phyloP scores from a whole-genome alignment of 2,329 filamentous ascomycete genomes.

The Talaromyces sp. region DNA sequence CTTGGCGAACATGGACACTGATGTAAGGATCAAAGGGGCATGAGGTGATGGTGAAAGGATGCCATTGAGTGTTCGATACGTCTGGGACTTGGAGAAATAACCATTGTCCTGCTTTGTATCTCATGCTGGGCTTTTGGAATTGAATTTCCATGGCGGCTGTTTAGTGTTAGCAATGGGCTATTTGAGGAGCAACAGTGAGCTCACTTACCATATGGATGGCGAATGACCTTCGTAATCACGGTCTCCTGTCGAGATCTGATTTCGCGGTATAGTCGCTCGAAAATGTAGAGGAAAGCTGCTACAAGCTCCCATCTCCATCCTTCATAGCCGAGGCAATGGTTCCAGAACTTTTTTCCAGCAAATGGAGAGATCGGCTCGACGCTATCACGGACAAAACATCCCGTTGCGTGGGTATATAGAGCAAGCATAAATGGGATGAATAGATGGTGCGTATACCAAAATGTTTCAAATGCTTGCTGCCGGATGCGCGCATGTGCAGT shows the following conservation, averaged over 20 bases:
- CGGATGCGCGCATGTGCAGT: constrained; percentile 91
- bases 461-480: constrained; percentile 96
- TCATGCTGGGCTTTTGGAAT: constrained; percentile 94
- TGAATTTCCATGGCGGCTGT: constrained; percentile 93
- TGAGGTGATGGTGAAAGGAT: constrained; percentile 98
- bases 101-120: constrained; percentile 98
- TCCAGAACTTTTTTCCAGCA: constrained; percentile 79
- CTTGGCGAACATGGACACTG: constrained; percentile 91
- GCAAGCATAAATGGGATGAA: constrained; percentile 93
- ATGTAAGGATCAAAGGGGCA: constrained; percentile 96
- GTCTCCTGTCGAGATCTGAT: constrained; percentile 81
- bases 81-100: constrained; percentile 92
- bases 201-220: constrained; percentile 83
- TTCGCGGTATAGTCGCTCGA: constrained; percentile 89
- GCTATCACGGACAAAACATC: constrained; percentile 92
- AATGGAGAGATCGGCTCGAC: constrained; percentile 76
- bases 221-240: constrained; percentile 88
- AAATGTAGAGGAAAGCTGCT: constrained; percentile 80
- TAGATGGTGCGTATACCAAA: constrained; percentile 99
- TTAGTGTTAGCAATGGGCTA: constrained; percentile 24
- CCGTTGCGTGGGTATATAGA: constrained; percentile 93
- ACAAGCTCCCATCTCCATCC: constrained; percentile 97
- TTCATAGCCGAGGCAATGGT: constrained; percentile 90
- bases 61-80: constrained; percentile 90
- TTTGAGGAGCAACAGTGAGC: background rate